Base-by-base conservation (phyloP, 352 stramenopile genomes). In the Elongisporangium undulatum region DNA sequence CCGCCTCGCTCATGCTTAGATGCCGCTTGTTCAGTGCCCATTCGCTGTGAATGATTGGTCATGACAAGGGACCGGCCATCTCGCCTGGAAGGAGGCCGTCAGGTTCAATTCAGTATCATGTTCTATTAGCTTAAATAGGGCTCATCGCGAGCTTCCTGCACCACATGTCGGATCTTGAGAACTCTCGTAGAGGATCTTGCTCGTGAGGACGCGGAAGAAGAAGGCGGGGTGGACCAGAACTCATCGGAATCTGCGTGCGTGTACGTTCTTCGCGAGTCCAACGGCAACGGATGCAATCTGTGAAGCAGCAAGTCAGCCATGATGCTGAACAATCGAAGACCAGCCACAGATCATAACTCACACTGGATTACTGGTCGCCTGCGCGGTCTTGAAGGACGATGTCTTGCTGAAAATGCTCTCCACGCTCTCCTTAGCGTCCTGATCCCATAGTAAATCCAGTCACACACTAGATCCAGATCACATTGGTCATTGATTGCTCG, bases 121-220 rank as follows among this genome's bases (percentile, higher is more conserved):
- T n/a, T n/a, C n/a, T 51, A 15, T 76, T 79, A 88, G 12, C 69
- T 82, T 71, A 88, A 75, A 68, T 85, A 94, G 22, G 71, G 75
- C 55, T 90, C 78, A 61, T 94, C 84, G 49, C 84, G 71, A 39
- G 68, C 71, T 57, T 90, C 77, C 63, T 94, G 84, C 45, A 94
- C 75, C 29, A 72, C 60, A 26, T 87, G 74, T 9, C 84, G 80
- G 45, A 94, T 90, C 59, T 86, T 85, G 48, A 87, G 75, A 48
- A 87, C 79, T 66, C 78, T 77, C 49, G 68, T 64, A 57, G 67
- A 9, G 22, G 66, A 70, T 22, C 52, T 56, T 54, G 12, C 56
- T 10, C 62, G 66, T 16, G 67, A 54, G n/a, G 59, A 6, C 20
- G 67, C 52, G 19, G 15, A 34, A 3, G 49, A 51, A 24, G 23